Conservation (phyloP, 1,284 basidiomycete species). For the Ustilago trichophora region DNA sequence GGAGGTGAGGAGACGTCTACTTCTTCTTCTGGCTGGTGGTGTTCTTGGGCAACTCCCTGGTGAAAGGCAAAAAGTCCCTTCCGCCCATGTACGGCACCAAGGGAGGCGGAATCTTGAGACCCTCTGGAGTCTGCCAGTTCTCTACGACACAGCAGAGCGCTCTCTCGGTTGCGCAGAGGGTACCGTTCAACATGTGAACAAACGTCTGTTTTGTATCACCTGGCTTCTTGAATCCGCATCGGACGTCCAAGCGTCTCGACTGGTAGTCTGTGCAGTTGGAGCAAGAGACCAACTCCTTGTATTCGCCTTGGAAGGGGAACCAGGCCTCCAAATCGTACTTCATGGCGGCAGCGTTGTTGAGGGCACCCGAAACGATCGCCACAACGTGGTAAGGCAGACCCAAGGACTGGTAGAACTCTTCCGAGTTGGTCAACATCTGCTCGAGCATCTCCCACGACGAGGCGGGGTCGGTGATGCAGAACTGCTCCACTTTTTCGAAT, state of each 20-base stretch:
- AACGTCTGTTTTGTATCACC: constrained; percentile 65
- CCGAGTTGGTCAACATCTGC: constrained; percentile 85
- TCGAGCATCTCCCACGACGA: constrained; percentile 91
- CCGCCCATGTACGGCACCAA: constrained; percentile 96
- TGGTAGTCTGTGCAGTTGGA: constrained; percentile 70
- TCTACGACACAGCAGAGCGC: constrained; percentile 97
- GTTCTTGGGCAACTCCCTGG: constrained; percentile 81
- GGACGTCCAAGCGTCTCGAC: constrained; percentile 62
- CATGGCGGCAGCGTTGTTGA: constrained; percentile 95
- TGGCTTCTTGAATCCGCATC: constrained; percentile 64
- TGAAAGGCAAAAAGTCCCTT: constrained; percentile 88
- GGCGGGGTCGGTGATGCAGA: constrained; percentile 89
- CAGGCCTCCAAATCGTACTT: constrained; percentile 98
- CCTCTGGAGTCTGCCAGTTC: constrained; percentile 97
- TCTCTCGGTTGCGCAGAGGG: constrained; percentile 94
- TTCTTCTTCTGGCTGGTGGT: constrained; percentile 71
- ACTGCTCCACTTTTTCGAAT: constrained; percentile 97
- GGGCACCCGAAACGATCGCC: constrained; percentile 92
- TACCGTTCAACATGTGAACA: constrained; percentile 73
- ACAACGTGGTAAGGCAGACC: constrained; percentile 90
- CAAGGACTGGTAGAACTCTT: constrained; percentile 95
- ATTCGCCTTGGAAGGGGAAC: constrained; percentile 96
- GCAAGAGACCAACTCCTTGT: constrained; percentile 79
- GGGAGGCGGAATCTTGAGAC: constrained; percentile 85
- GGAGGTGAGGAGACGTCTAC: too few relatives aligned